phyloP scores from a whole-genome alignment of 495 filamentous ascomycete genomes.

The Cryomyces minteri region DNA sequence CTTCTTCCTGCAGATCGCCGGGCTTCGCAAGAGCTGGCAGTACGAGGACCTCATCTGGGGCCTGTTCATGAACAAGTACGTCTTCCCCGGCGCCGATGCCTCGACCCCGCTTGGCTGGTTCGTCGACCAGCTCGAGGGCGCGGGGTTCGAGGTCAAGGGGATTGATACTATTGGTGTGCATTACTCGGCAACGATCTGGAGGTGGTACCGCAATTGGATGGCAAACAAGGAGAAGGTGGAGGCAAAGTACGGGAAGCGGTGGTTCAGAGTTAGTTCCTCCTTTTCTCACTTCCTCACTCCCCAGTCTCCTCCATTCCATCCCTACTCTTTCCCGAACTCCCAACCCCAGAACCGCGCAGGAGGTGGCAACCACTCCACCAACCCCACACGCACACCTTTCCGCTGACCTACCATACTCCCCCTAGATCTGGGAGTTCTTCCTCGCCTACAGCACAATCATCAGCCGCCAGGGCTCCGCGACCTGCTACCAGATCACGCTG shows the following conservation, averaged over 20 bases:
- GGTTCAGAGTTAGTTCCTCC: slow-evolving; percentile 67
- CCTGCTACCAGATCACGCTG: slow-evolving; percentile 87
- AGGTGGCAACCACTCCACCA: background rate
- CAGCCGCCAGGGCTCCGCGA: slow-evolving; percentile 80
- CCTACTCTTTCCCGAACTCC: background rate
- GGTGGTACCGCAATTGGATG: slow-evolving; percentile 99
- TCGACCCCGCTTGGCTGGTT: slow-evolving; percentile 62
- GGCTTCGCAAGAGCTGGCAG: slow-evolving; percentile 67
- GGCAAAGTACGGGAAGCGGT: slow-evolving; percentile 87
- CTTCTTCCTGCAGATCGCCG: slow-evolving; percentile 73
- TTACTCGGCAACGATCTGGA: slow-evolving; percentile 93
- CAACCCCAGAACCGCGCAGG: too few species aligned
- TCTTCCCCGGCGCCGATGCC: slow-evolving; percentile 79
- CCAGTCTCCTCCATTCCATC: background rate
- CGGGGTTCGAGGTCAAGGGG: slow-evolving; percentile 59
- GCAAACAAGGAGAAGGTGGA: slow-evolving; percentile 87
- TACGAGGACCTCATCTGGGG: slow-evolving; percentile 82
- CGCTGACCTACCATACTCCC: background rate
- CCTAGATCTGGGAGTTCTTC: slow-evolving; percentile 96
- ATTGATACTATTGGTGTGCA: slow-evolving; percentile 87
- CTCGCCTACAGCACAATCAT: slow-evolving; percentile 84
- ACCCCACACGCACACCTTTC: background rate
- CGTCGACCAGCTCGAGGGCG: slow-evolving; percentile 48
- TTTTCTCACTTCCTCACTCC: background rate
- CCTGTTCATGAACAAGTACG: slow-evolving; percentile 82